phyloP scores from a whole-genome alignment of 2,329 filamentous ascomycete species.

The Hansfordia pulvinata region DNA sequence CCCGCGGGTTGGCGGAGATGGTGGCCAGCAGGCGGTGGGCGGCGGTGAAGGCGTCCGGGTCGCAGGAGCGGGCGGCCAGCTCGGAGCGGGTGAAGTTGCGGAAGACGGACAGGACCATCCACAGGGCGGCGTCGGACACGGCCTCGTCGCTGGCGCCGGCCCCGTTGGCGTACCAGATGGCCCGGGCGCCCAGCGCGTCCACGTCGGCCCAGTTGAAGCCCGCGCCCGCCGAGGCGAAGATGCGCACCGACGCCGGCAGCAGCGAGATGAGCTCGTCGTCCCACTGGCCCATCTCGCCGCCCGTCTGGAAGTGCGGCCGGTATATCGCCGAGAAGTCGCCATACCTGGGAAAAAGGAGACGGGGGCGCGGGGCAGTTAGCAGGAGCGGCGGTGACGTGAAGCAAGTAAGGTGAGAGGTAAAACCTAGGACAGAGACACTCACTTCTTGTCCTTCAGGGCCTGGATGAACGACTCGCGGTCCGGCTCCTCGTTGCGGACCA shows the following conservation, averaged over 20 bases:
- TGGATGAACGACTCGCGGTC: slow-evolving; percentile 23
- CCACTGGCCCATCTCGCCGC: slow-evolving; percentile 54
- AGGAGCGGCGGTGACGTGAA: too few relatives aligned
- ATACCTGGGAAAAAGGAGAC: slow-evolving; percentile 4
- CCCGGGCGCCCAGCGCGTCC: slow-evolving; percentile 20
- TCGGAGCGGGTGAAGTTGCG: slow-evolving; percentile 34
- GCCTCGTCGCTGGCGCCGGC: slow-evolving; percentile 27
- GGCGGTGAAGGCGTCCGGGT: slow-evolving; percentile 21
- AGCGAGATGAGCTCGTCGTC: slow-evolving; percentile 42
- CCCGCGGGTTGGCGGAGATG: slow-evolving; percentile 33
- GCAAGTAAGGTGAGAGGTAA: too few relatives aligned
- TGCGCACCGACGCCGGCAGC: slow-evolving; percentile 39
- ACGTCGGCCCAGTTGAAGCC: slow-evolving; percentile 56
- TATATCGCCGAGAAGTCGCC: slow-evolving; percentile 30
- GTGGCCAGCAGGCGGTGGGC: slow-evolving; percentile 28
- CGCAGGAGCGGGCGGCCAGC: slow-evolving; percentile 27
- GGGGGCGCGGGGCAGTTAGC: too few relatives aligned
- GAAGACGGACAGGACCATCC: slow-evolving; percentile 30
- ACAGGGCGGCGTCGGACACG: slow-evolving; percentile 26
- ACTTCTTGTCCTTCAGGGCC: slow-evolving; percentile 23
- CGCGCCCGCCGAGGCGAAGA: slow-evolving; percentile 52
- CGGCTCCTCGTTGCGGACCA: slow-evolving; percentile 22
- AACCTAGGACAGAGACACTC: too few relatives aligned
- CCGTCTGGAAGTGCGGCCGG: slow-evolving; percentile 48
- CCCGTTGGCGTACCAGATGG: slow-evolving; percentile 29